Evolutionary conservation across 805 yeast species (phyloP).

Genomic region (Candida montana): DNA sequence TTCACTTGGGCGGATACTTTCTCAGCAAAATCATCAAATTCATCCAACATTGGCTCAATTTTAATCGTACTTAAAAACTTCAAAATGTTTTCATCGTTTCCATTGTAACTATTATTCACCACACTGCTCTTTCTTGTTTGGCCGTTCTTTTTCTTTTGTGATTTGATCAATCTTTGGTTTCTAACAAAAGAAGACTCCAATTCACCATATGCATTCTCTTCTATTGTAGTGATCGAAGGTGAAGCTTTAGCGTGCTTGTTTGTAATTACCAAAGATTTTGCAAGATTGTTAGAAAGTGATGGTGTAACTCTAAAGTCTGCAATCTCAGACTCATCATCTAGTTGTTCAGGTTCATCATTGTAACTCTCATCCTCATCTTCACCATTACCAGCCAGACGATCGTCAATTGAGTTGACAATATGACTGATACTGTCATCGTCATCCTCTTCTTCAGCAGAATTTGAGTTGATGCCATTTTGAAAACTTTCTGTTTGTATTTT

Average conservation of each 20-base stretch:
- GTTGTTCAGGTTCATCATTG: too few species aligned
- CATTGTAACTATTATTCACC: constrained; percentile 57
- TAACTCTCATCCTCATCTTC: neutral
- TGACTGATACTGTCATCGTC: constrained; percentile 7
- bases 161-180: constrained; percentile 10
- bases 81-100: constrained; percentile 58
- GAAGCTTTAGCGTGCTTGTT: constrained; percentile 30
- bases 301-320: neutral
- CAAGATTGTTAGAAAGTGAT: constrained; percentile 10
- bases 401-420: constrained; percentile 6
- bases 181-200: constrained; percentile 25
- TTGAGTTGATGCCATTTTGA: neutral
- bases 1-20: constrained; percentile 5
- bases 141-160: constrained; percentile 9
- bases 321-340: neutral
- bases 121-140: constrained; percentile 19
- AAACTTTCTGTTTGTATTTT: constrained; percentile 17
- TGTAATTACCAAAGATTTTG: constrained; percentile 31
- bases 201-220: constrained; percentile 43
- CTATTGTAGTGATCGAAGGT: constrained; percentile 34
- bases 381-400: constrained; percentile 2
- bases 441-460: constrained; percentile 2
- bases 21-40: constrained; percentile 66
- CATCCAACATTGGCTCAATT: constrained; percentile 52
- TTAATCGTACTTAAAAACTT: constrained; percentile 48